Conservation (phyloP, 257 asterid species). For the Plantago ovata region DNA sequence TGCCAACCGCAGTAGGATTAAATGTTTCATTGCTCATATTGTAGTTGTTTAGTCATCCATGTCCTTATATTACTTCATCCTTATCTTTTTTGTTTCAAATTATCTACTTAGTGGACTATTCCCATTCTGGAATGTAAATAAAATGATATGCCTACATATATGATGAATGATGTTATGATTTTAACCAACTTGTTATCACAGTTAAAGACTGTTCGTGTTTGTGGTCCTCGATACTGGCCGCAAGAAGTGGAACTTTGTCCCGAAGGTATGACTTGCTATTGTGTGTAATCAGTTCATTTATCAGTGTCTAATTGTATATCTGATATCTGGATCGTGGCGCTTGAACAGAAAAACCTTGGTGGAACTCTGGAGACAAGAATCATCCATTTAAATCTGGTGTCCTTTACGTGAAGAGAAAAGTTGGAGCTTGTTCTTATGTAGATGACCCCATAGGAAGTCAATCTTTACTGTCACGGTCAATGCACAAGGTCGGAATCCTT, state of each 20-base stretch:
- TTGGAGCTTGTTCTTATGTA: slow-evolving; percentile 91
- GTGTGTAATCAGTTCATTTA: slow-evolving; percentile 8
- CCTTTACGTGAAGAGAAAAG: slow-evolving; percentile 85
- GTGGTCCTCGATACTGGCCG: slow-evolving; percentile 99
- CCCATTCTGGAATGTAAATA: not conserved
- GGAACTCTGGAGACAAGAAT: slow-evolving; percentile 74
- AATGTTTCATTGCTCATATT: not conserved
- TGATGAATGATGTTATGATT: slow-evolving; percentile 18
- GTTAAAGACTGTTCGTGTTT: slow-evolving; percentile 90
- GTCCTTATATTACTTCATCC: too few species aligned
- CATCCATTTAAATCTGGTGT: slow-evolving; percentile 89
- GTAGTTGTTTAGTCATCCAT: not conserved
- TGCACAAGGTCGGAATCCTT: slow-evolving; percentile 69
- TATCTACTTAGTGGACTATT: not conserved
- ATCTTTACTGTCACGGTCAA: slow-evolving; percentile 87
- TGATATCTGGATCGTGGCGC: slow-evolving; percentile 9
- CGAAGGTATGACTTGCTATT: slow-evolving; percentile 47
- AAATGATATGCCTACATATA: slow-evolving; percentile 4
- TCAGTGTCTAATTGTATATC: slow-evolving; percentile 17
- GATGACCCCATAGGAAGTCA: slow-evolving; percentile 98
- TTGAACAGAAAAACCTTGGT: slow-evolving; percentile 88
- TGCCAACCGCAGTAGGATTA: not conserved
- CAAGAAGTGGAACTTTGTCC: slow-evolving; percentile 81
- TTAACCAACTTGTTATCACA: slow-evolving; percentile 30
- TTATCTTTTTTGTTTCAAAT: not conserved